Evolutionary conservation across 768 basidiomycete species (phyloP).

Genomic region (Boletus coccyginus): DNA sequence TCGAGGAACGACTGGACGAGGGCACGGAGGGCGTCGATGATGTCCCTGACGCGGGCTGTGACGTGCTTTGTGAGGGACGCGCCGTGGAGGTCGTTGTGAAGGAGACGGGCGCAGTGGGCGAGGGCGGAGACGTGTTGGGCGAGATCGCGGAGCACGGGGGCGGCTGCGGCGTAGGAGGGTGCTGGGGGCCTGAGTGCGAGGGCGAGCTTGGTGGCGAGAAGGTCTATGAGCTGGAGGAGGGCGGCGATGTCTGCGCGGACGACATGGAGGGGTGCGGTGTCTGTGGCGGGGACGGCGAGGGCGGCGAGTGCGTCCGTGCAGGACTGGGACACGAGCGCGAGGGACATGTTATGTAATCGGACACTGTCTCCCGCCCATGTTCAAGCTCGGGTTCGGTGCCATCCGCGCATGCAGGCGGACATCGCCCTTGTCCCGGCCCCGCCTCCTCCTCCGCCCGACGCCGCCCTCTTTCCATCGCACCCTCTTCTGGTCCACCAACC

Average conservation of each 20-base stretch:
- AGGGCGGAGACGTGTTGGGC: conserved; percentile 47
- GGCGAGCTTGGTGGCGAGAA: conserved; percentile 57
- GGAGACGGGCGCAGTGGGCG: conserved; percentile 47
- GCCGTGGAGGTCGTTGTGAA: conserved; percentile 43
- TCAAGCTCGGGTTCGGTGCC: background rate
- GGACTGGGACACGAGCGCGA: conserved; percentile 13
- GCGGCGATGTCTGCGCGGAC: conserved; percentile 56
- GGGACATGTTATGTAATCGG: background rate
- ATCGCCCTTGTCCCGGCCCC: background rate
- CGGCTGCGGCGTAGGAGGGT: conserved; percentile 50
- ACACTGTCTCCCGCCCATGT: background rate
- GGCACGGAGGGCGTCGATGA: conserved; percentile 43
- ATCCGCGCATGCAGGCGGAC: background rate
- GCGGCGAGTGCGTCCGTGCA: conserved; percentile 21
- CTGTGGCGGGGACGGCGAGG: background rate
- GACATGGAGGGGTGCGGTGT: conserved; percentile 24
- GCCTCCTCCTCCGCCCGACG: background rate
- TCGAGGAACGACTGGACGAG: conserved; percentile 45
- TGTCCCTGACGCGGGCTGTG: conserved; percentile 35
- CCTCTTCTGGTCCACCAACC: conserved; percentile 27
- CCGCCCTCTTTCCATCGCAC: background rate
- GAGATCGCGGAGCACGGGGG: conserved; percentile 53
- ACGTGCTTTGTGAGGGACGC: conserved; percentile 46
- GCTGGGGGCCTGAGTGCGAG: conserved; percentile 59
- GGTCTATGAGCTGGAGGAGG: conserved; percentile 56